These are phyloP conservation scores for Prunus mira DNA, from an alignment of 306 rosid genomes.

Conservation along the genomic window DNA sequence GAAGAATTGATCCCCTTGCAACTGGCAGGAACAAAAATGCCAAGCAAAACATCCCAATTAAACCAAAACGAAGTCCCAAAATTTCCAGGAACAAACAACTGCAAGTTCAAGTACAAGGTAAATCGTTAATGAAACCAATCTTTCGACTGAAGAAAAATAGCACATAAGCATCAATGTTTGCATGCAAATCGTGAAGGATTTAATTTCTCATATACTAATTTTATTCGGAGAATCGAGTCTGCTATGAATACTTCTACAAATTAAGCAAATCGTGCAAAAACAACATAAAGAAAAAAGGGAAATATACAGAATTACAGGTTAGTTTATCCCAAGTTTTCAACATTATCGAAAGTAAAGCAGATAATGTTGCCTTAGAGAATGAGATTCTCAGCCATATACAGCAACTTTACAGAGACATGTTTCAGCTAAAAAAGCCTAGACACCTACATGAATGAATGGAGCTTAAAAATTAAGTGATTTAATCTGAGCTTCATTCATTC, in stretches of 20 bases:
- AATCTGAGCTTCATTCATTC: too few relatives aligned
- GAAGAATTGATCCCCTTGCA: conserved; percentile 91
- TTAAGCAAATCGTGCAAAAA: not conserved
- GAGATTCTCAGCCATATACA: not conserved
- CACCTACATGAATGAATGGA: not conserved
- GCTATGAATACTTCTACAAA: not conserved
- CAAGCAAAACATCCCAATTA: conserved; percentile 58
- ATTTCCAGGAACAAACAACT: conserved; percentile 47
- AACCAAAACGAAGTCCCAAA: conserved; percentile 66
- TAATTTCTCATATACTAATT: not conserved
- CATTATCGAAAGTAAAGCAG: not conserved
- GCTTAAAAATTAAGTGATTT: not conserved
- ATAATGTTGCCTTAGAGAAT: not conserved
- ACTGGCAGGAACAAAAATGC: conserved; percentile 82
- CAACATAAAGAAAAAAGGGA: not conserved
- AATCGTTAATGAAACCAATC: conserved; percentile 14
- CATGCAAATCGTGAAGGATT: not conserved
- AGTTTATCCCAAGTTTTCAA: not conserved
- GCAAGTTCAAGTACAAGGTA: conserved; percentile 26
- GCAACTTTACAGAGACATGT: not conserved
- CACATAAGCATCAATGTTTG: not conserved
- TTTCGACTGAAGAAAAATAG: not conserved
- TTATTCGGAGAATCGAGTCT: not conserved
- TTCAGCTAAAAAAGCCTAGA: not conserved
- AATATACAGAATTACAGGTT: not conserved